Evolutionary conservation across 805 yeast genomes (phyloP), one percentile per base, ranked within the genome.

Genomic region (Metschnikowia lachancei): DNA sequence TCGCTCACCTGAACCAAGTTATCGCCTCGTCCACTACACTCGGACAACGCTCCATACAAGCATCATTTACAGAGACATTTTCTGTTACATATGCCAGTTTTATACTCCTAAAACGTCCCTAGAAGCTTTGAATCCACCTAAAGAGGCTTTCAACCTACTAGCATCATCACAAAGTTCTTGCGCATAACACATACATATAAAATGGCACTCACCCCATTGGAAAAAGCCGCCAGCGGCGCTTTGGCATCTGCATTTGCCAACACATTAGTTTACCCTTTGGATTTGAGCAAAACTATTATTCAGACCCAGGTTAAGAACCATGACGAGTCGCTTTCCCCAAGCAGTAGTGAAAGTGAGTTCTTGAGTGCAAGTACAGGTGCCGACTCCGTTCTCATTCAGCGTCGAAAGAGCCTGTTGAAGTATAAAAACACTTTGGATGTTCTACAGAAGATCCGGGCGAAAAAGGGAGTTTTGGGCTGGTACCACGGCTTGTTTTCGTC

Each of bases 191-290:
- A 28, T 10, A 18, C 36, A 8, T 20, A 3, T 11, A 41, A 17
- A 24, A 52, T 52, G 56, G 37, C 56, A 11, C 74, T 77, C 40
- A 60, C 83, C n/a, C 85, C 87, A 7, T 67, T 87, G 59, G 95
- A 88, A 53, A 80, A 82, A 58, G 96, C 96, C 0, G 75, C 86
- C 13, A 81, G 87, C 41, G 96, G 95, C 0, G 88, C 95, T 0
- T 72, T 84, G 39, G 94, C 95, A 8, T 87, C 95, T 1, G 83
- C 83, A 18, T 62, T 85, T 41, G 95, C 96, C 34, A 88, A 86
- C 66, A 69, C 87, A 7, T 71, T 81, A 36, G 91, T 88, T 1
- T 88, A 88, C 59, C 96, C 96, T 0, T 66, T 88, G 37, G 96
- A 88, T 60, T 69, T 88, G 58, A 77, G 85, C 51, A 87, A 87